Base-by-base conservation (phyloP, 306 rosid genomes). In the Castanea sativa region DNA sequence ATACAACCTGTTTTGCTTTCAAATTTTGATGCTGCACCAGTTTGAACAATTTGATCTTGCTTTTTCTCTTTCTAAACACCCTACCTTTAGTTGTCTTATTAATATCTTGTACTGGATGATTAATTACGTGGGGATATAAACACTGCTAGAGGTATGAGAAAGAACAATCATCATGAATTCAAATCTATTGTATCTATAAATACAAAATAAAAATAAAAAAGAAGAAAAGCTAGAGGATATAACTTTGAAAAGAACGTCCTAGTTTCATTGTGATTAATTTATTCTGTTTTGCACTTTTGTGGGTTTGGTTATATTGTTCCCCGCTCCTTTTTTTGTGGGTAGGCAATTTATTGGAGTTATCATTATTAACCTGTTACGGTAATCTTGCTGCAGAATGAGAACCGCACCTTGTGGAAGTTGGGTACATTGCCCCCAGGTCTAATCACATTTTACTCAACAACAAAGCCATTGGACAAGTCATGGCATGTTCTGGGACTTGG, bases 401-500 rank as follows among this genome's bases (percentile, higher is more conserved):
- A 90, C 76, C 85, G 97, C 16, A 90, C 92, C 69, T 29, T 92
- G 41, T 92, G 97, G 97, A 92, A 92, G 84, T 75, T 92, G 74
- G 97, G 97, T 29, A 92, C 97, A 25, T 81, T 92, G 80, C 97
- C 97, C 3, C 97, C 95, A 1, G 97, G 95, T 79, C 76, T 92
- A 69, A 92, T 92, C 84, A 92, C 93, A 64, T 92, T 81, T 75
- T 92, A 92, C 87, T 71, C 93, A 1, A 90, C 95, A 51, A 92
- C 95, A 21, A 90, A 92, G 87, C 97, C 97, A 32, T 79, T 92
- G 32, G 93, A 92, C 68, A 92, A 92, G 82, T 90, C 97, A 69
- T 92, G 97, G 97, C 97, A 92, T 81, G 97, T 92, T 80, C 87
- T 92, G 74, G 97, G 97, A 64, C 93, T 92, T 32, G 95, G 97